Evolutionary conservation across 495 filamentous ascomycete species (phyloP).

Genomic region (Penicillium turbatum): DNA sequence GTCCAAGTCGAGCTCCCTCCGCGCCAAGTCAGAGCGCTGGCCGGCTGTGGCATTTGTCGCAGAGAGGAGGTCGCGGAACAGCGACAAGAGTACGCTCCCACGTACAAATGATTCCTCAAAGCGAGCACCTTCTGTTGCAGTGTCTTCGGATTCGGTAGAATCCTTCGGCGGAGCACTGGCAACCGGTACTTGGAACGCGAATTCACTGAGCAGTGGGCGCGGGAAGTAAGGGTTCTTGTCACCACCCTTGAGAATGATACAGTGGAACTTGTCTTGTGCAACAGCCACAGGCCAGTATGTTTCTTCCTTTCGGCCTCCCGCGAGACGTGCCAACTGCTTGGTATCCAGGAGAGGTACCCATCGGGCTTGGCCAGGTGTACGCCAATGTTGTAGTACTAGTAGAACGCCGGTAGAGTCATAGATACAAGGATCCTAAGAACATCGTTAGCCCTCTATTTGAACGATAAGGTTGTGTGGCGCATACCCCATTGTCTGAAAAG

Average conservation of each 20-base stretch:
- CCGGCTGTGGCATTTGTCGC: conserved; percentile 54
- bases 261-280: conserved; percentile 88
- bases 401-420: conserved; percentile 89
- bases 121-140: conserved; percentile 34
- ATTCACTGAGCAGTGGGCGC: conserved; percentile 84
- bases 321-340: conserved; percentile 71
- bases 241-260: conserved; percentile 95
- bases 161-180: conserved; percentile 45
- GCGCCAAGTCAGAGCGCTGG: conserved; percentile 64
- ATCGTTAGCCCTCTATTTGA: conserved; percentile 17
- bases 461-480: conserved; percentile 14
- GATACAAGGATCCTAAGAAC: conserved; percentile 74
- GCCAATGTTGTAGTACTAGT: conserved; percentile 86
- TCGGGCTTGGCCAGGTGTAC: conserved; percentile 71
- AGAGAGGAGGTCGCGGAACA: conserved; percentile 63
- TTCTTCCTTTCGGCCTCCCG: conserved; percentile 79
- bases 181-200: conserved; percentile 84
- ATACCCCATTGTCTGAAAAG: conserved; percentile 81
- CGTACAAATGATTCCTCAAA: conserved; percentile 79
- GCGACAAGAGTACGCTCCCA: conserved; percentile 61
- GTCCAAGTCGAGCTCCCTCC: conserved; percentile 75
- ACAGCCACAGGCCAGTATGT: conserved; percentile 95
- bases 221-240: conserved; percentile 95
- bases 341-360: conserved; percentile 95
- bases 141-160: conserved; percentile 36